Evolutionary conservation across 176 grass and related monocot species (phyloP).

Genomic region (Oryza glumipatula): DNA sequence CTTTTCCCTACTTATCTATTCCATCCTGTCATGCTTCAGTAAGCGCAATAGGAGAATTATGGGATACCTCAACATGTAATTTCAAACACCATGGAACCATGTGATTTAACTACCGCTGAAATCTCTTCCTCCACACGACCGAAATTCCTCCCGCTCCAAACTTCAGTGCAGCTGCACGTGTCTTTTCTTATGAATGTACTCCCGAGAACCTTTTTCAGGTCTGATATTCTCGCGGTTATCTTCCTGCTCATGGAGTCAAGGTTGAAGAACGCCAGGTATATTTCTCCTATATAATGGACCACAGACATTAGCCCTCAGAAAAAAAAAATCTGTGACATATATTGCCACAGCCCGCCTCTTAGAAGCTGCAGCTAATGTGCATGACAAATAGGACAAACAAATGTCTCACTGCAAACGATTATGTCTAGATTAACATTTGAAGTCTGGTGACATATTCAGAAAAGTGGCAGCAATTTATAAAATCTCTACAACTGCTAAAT

Average conservation of each 20-base stretch:
- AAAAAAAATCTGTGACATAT: no score
- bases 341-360: neutral
- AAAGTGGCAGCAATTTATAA: neutral
- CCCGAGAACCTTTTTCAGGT: slow-evolving; percentile 49
- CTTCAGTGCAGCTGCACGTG: slow-evolving; percentile 55
- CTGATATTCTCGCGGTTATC: slow-evolving; percentile 59
- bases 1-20: neutral
- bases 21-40: neutral
- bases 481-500: neutral
- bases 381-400: neutral
- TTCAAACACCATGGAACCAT: slow-evolving; percentile 70
- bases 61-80: slow-evolving; percentile 48
- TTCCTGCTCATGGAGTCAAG: slow-evolving; percentile 29
- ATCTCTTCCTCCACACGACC: slow-evolving; percentile 37
- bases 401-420: neutral
- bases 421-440: neutral
- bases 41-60: neutral
- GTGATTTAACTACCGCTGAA: slow-evolving; percentile 55
- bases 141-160: slow-evolving; percentile 55
- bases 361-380: slow-evolving; percentile 13
- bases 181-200: slow-evolving; percentile 39
- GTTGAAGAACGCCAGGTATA: slow-evolving; percentile 86
- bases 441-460: neutral
- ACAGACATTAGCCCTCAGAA: neutral
- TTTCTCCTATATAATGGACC: slow-evolving; percentile 63